phyloP scores from a whole-genome alignment of 345 rosid genomes.

The Psidium guajava region DNA sequence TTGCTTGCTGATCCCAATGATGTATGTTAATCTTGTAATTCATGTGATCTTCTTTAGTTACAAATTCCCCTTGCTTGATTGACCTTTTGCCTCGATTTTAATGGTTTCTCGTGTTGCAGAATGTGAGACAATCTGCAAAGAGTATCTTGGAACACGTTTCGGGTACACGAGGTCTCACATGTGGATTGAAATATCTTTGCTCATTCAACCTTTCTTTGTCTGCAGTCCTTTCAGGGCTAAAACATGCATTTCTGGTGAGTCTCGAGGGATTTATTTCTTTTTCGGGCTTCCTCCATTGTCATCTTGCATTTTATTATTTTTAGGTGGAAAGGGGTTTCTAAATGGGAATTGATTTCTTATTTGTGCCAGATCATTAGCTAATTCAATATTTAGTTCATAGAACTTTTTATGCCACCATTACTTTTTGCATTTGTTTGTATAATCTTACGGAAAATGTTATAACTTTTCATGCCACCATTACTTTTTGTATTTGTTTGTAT shows the following conservation, averaged over 20 bases:
- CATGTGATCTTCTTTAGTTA: background rate
- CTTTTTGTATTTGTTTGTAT: background rate
- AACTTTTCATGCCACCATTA: background rate
- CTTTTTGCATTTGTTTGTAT: background rate
- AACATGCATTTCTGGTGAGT: constrained; percentile 74
- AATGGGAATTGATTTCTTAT: background rate
- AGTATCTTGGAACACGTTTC: constrained; percentile 83
- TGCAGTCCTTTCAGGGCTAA: constrained; percentile 56
- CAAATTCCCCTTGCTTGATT: background rate
- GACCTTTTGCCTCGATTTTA: background rate
- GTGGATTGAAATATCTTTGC: constrained; percentile 83
- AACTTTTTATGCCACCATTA: background rate
- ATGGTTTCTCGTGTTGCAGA: constrained; percentile 36
- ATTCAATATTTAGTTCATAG: background rate
- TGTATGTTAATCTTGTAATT: constrained; percentile 23
- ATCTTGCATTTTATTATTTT: background rate
- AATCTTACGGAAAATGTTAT: background rate
- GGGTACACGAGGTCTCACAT: constrained; percentile 63
- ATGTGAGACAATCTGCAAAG: constrained; percentile 79
- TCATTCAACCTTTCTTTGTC: constrained; percentile 43
- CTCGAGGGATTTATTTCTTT: background rate
- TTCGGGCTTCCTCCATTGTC: background rate
- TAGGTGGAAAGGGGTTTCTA: background rate
- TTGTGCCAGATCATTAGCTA: background rate
- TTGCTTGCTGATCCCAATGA: constrained; percentile 88